phyloP scores from a whole-genome alignment of 768 basidiomycete genomes.

The Trametes coccinea region DNA sequence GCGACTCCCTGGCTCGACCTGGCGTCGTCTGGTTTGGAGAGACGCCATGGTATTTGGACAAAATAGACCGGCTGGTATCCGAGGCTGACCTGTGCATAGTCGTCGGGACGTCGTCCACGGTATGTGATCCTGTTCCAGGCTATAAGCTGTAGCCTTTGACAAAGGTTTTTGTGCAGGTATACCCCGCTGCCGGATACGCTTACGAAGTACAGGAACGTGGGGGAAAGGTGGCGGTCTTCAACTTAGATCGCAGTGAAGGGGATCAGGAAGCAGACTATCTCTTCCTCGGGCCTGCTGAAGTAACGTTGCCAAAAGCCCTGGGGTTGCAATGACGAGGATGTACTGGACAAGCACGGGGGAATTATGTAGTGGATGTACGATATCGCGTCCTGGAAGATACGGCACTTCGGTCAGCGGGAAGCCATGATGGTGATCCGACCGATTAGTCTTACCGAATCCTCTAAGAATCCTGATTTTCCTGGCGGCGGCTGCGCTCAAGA shows the following conservation, averaged over 20 bases:
- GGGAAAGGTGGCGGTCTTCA: slow-evolving; percentile 40
- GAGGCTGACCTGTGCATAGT: slow-evolving; percentile 39
- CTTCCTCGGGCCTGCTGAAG: slow-evolving; percentile 52
- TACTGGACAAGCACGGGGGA: not conserved
- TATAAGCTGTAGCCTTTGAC: not conserved
- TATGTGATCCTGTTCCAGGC: slow-evolving; percentile 17
- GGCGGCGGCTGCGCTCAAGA: slow-evolving; percentile 10
- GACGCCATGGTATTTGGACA: slow-evolving; percentile 29
- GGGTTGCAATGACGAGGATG: slow-evolving; percentile 21
- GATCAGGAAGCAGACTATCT: slow-evolving; percentile 49
- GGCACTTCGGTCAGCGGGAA: too few species aligned
- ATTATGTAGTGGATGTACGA: slow-evolving; percentile 1
- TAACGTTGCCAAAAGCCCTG: slow-evolving; percentile 44
- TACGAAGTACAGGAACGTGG: slow-evolving; percentile 29
- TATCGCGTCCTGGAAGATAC: not conserved
- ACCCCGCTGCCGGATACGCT: slow-evolving; percentile 37
- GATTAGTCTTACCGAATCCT: not conserved
- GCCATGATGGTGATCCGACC: too few species aligned
- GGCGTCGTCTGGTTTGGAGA: slow-evolving; percentile 49
- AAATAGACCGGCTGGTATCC: slow-evolving; percentile 31
- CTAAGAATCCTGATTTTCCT: not conserved
- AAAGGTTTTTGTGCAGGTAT: slow-evolving; percentile 26
- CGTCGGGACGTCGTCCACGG: slow-evolving; percentile 42
- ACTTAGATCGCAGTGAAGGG: slow-evolving; percentile 34
- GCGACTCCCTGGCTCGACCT: slow-evolving; percentile 36